These are phyloP conservation scores for Metschnikowia continentalis DNA, from an alignment of 805 yeast species.

Conservation along the genomic window DNA sequence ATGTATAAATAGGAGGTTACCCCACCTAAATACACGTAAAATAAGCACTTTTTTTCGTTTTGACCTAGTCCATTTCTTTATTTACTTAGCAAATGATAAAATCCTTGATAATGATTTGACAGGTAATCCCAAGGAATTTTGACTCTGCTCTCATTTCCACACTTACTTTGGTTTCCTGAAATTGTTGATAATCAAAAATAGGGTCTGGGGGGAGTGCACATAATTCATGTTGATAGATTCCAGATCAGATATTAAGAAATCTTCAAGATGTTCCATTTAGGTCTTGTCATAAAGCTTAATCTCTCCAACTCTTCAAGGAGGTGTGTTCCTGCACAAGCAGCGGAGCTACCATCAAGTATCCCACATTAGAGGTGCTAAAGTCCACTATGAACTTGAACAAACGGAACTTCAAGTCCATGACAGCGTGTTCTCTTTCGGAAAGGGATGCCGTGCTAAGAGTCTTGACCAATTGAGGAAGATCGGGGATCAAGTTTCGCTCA, in stretches of 20 bases:
- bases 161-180: background rate
- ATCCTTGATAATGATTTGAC: too few relatives aligned
- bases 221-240: too few relatives aligned
- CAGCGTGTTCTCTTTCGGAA: slow-evolving; percentile 12
- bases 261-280: background rate
- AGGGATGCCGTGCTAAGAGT: slow-evolving; percentile 15
- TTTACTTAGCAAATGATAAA: too few relatives aligned
- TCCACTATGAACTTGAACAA: slow-evolving; percentile 39
- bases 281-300: background rate
- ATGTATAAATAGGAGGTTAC: background rate
- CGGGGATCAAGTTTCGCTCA: slow-evolving; percentile 49
- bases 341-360: slow-evolving; percentile 31
- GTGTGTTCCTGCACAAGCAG: slow-evolving; percentile 4
- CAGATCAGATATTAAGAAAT: background rate
- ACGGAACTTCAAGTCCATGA: slow-evolving; percentile 31
- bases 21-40: background rate
- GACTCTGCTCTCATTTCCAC: too few relatives aligned
- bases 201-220: too few relatives aligned
- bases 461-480: slow-evolving; percentile 21
- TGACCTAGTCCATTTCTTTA: too few relatives aligned
- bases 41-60: too few relatives aligned
- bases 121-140: too few relatives aligned
- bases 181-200: too few relatives aligned
- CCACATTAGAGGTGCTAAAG: slow-evolving; percentile 38
- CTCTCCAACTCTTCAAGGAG: slow-evolving; percentile 5